Base-by-base conservation (phyloP, 176 grass and related monocot genomes). In the Carex scoparia region DNA sequence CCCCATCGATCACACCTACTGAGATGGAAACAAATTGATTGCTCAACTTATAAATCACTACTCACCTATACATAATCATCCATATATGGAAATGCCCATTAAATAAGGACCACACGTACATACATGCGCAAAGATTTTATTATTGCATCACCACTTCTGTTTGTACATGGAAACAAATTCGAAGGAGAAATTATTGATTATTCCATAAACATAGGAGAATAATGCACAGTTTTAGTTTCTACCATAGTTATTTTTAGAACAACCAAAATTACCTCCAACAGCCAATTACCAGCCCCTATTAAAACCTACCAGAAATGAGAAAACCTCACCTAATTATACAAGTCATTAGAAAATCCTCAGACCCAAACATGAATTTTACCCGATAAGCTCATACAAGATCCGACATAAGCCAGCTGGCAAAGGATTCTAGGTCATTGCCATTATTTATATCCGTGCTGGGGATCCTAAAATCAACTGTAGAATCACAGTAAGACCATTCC, bases 401-500 rank as follows among this genome's bases (percentile, higher is more conserved):
- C 0, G 89, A 91, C 32, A 95, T 79, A 23, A 95, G 86, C 94
- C 91, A 93, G 16, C 81, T 93, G 15, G 73, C 67, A 30, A 93
- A 93, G 64, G 56, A 86, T 46, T 95, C 89, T 1, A 90, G 84
- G 80, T 91, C 81, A 48, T 87, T 86, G 58, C 40, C 37, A 70
- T 86, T 68, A 61, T 86, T 58, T 18, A 44, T 57, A 10, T 37
- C 76, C 49, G 32, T 70, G n/a, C 10, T 14, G 27, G 65, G 81
- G 27, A 83, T 8, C 69, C 70, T 23, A 46, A 79, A 13, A 38
- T 53, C 42, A 69, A 2, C 27, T 63, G 46, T 80, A 11, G 35
- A 51, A 54, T 64, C 51, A 7, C 65, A 61, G 10, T n/a, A 79
- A 58, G 65, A 79, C 61, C 28, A 56, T 13, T 72, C 79, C 33